These are phyloP conservation scores for Rhizoclosmatium sp. DNA, from an alignment of 192 early-diverging fungal genomes.

Conservation along the genomic window DNA sequence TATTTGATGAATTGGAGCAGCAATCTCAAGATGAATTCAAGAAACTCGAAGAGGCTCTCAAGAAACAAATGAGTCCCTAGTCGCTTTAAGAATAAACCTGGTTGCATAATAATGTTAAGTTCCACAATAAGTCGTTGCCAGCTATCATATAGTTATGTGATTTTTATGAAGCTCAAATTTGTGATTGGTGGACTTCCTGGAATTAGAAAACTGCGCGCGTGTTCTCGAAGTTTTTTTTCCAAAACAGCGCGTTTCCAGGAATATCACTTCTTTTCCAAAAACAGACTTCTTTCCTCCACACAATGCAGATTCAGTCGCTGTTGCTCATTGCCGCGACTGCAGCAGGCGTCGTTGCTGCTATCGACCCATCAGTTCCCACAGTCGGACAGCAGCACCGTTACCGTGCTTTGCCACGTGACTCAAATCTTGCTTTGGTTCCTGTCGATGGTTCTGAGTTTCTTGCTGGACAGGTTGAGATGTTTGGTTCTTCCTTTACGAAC, in stretches of 20 bases:
- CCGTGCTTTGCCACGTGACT: constrained; percentile 36
- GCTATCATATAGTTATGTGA: too few relatives aligned
- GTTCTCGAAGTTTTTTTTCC: too few relatives aligned
- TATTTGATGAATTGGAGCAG: constrained; percentile 83
- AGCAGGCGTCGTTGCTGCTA: neutral
- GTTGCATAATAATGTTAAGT: too few relatives aligned
- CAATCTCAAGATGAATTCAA: constrained; percentile 86
- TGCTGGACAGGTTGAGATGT: constrained; percentile 46
- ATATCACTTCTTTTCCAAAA: too few relatives aligned
- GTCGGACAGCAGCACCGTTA: constrained; percentile 40
- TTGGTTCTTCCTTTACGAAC: neutral
- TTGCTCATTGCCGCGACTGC: neutral
- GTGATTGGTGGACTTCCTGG: too few relatives aligned
- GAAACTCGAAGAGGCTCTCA: constrained; percentile 73
- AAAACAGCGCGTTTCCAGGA: too few relatives aligned
- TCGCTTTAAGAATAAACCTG: too few relatives aligned
- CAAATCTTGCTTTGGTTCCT: constrained; percentile 39
- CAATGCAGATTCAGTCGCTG: neutral
- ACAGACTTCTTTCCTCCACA: too few relatives aligned
- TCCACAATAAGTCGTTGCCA: too few relatives aligned
- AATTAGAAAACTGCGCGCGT: too few relatives aligned
- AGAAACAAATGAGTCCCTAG: constrained; percentile 11
- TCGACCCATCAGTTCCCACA: constrained; percentile 34
- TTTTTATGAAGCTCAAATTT: too few relatives aligned
- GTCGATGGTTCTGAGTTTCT: constrained; percentile 64